Base-by-base conservation (phyloP, 1,284 basidiomycete species). In the Sanghuangporus sanghuang region DNA sequence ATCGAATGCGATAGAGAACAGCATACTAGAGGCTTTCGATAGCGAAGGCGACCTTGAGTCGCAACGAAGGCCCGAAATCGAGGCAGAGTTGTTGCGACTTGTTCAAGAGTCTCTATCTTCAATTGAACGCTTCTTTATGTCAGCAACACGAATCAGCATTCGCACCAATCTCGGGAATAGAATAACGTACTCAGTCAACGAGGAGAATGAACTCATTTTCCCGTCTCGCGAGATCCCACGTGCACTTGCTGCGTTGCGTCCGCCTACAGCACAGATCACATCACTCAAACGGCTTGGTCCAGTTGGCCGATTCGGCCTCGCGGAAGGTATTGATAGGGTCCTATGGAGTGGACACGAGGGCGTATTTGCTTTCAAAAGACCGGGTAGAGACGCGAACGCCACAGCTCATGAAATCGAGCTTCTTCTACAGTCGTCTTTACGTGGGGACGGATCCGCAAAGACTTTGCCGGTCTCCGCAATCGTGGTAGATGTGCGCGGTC, bases 131-230 rank as follows among this genome's bases (percentile, higher is more conserved):
- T 46, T 61, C 40, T 61, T 40, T n/a, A 14, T 48, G 4, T 6
- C 60, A 5, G 52, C 60, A 21, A 61, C 60, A 16, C 38, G 60
- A n/a, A 48, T 61, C 23, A 56, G n/a, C 9, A 23, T 56, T 18
- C 52, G 60, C 16, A 61, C 52, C 5, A 9, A 18, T 1, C 14
- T 27, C 9, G 35, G 21, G 8, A 23, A 40, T 6, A 38, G 54
- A 21, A 8, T 59, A n/a, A 36, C 27, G 38, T 61, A 46, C 53
- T 38, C 52, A 35, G 39, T 35, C 11, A 56, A 32, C 14, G 60
- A 61, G 35, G 60, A 61, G 23, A 21, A 42, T 11, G 60, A 61
- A 27, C 52, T 55, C 27, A 39, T 61, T 52, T 54, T 61, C 12
- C 52, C 60, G 8, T 56, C 46, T 42, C 27, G 18, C 21, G 16